Evolutionary conservation across 2,329 filamentous ascomycete genomes (phyloP), one percentile per base, ranked within the genome.

Genomic region (Clarireedia monteithiana): DNA sequence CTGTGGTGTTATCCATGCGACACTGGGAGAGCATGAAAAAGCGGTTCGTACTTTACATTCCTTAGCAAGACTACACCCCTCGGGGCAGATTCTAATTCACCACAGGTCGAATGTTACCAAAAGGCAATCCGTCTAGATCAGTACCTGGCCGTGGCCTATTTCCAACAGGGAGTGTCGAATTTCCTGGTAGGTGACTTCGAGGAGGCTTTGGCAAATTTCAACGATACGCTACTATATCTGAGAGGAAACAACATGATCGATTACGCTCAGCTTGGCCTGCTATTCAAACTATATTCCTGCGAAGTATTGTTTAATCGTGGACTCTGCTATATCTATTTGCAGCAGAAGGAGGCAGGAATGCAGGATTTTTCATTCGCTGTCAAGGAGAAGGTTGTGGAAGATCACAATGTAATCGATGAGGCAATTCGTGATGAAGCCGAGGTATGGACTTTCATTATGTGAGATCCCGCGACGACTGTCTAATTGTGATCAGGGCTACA

Each of bases 371-470:
- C 83, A 20, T 97, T 87, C 68, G 94, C 94, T 0, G 88, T 89
- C 26, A 94, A 96, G 72, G 94, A 97, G 73, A 97, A 97, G 76
- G 89, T 94, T 48, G 91, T 96, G 1, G 86, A 92, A 54, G 92
- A 97, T 66, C 94, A 99, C 74, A 89, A 95, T 69, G 94, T 99
- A 61, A 99, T 99, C 63, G 91, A 99, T 67, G 94, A 99, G 72
- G 94, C 94, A 4, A 97, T 99, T 63, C 78, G 82, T 53, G 94
- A 97, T 70, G 85, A 91, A 67, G 94, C 94, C 58, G 91, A 96
- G 80, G 90, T 94, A 77, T 61, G 77, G 38, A 23, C 9, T 27
- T 9, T 24, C 24, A 27, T 23, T 38, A 15, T 2, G 2, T 10
- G 5, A 10, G 15, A 26, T n/a, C 6, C 14, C n/a, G 42, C 27